A percentile compares a stretch with the other conserved stretches of the same genome.
phyloP scores from a whole-genome alignment of 192 early-diverging fungal genomes.

The Mortierella alpina region DNA sequence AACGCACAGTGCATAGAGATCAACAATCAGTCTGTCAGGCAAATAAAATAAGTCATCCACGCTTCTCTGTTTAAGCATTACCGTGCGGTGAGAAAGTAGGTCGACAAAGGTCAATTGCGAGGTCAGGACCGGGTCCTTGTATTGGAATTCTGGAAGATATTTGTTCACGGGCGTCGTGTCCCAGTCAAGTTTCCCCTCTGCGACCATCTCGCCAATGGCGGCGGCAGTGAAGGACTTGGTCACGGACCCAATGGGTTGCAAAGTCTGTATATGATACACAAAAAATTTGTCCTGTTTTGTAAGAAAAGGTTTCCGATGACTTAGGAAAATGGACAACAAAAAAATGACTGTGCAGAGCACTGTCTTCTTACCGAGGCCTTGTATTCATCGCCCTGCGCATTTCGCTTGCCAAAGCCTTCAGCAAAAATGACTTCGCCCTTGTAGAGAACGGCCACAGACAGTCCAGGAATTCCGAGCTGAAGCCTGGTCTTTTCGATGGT shows the following conservation, averaged over 20 bases:
- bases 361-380: neutral
- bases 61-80: neutral
- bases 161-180: conserved; percentile 12
- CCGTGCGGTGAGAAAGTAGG: conserved; percentile 16
- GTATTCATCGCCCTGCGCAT: conserved; percentile 2
- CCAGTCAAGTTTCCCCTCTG: conserved; percentile 24
- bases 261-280: neutral
- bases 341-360: neutral
- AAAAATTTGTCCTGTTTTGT: too few relatives aligned
- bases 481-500: conserved; percentile 1
- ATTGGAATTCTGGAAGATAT: conserved; percentile 15
- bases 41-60: too few relatives aligned
- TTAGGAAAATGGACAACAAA: too few relatives aligned
- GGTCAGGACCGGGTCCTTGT: conserved; percentile 2
- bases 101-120: conserved; percentile 13
- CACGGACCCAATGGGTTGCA: conserved; percentile 3
- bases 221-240: conserved; percentile 13
- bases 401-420: conserved; percentile 26
- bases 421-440: conserved; percentile 15
- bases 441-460: conserved; percentile 15
- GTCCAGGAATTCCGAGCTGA: conserved; percentile 10
- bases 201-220: conserved; percentile 15
- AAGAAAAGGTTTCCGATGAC: too few relatives aligned
- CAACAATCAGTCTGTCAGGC: neutral
- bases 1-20: neutral